Conservation (phyloP, 1,139 yeast species). For the Kurtzmaniella quercitrusa region DNA sequence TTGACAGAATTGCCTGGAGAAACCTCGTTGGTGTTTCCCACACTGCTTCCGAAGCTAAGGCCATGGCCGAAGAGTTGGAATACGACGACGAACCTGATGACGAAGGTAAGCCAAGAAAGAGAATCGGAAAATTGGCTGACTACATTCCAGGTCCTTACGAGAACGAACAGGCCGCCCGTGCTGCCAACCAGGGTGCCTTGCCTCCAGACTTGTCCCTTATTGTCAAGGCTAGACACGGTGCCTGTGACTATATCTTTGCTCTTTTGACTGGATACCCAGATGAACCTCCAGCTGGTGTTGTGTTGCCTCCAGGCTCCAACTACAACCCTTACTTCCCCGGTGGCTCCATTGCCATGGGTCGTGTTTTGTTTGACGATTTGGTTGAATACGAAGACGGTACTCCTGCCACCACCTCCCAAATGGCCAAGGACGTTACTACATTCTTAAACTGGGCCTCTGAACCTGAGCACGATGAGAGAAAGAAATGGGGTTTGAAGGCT, state of each 20-base stretch:
- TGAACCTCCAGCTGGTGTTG: conserved; percentile 97
- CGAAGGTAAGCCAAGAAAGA: conserved; percentile 97
- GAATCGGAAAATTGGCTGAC: conserved; percentile 98
- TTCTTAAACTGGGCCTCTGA: conserved; percentile 98
- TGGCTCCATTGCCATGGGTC: conserved; percentile 98
- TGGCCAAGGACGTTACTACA: conserved; percentile 97
- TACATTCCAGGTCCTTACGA: conserved; percentile 93
- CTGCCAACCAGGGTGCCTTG: conserved; percentile 98
- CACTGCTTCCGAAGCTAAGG: conserved; percentile 85
- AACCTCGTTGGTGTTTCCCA: conserved; percentile 96
- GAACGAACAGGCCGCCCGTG: conserved; percentile 98
- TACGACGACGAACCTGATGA: conserved; percentile 99
- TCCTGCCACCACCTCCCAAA: conserved; percentile 96
- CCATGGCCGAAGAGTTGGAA: conserved; percentile 93
- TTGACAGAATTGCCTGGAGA: conserved; percentile 98
- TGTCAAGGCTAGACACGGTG: conserved; percentile 99
- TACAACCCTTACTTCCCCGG: conserved; percentile 99
- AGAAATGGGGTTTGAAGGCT: conserved; percentile 95
- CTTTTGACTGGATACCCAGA: conserved; percentile 98
- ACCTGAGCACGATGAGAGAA: conserved; percentile 98
- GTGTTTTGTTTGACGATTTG: conserved; percentile 93
- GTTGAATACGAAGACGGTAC: conserved; percentile 99
- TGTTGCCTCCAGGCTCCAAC: conserved; percentile 87
- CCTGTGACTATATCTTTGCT: conserved; percentile 90
- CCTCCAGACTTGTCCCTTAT: conserved; percentile 98